Evolutionary conservation across 495 filamentous ascomycete genomes (phyloP).

Genomic region (Elaphomyces granulatus): DNA sequence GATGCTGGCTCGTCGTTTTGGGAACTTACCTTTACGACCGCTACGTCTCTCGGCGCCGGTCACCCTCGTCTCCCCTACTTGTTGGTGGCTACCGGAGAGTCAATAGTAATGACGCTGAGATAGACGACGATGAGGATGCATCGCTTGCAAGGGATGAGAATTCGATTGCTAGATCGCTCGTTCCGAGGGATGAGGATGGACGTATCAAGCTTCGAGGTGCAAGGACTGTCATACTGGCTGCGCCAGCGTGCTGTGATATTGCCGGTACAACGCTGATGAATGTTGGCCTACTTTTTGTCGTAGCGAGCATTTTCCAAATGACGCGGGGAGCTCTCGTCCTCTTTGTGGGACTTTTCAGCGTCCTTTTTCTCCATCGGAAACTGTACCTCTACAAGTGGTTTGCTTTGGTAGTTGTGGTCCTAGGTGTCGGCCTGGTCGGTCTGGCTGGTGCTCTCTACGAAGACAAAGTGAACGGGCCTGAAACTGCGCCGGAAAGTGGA

Average conservation of each 20-base stretch:
- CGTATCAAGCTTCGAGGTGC: slow-evolving; percentile 50
- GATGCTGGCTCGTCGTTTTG: slow-evolving; percentile 77
- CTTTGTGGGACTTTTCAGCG: slow-evolving; percentile 91
- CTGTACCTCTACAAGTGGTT: slow-evolving; percentile 79
- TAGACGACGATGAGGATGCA: slow-evolving; percentile 29
- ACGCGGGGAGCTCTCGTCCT: slow-evolving; percentile 86
- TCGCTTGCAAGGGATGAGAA: slow-evolving; percentile 14
- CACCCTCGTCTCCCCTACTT: slow-evolving; percentile 28
- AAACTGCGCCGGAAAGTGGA: slow-evolving; percentile 12
- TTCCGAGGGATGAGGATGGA: slow-evolving; percentile 23
- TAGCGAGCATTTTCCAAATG: slow-evolving; percentile 96
- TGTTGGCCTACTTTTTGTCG: slow-evolving; percentile 82
- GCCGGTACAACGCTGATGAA: slow-evolving; percentile 95
- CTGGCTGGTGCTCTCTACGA: slow-evolving; percentile 71
- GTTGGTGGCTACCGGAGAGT: slow-evolving; percentile 53
- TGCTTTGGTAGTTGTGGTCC: slow-evolving; percentile 69
- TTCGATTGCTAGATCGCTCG: slow-evolving; percentile 37
- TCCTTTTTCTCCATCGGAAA: slow-evolving; percentile 68
- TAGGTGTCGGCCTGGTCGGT: slow-evolving; percentile 80
- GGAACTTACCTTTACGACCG: slow-evolving; percentile 46
- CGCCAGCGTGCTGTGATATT: slow-evolving; percentile 89
- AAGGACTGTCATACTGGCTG: slow-evolving; percentile 60
- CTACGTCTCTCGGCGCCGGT: slow-evolving; percentile 29
- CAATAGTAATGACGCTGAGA: slow-evolving; percentile 25
- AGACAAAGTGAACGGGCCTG: slow-evolving; percentile 37